Evolutionary conservation across 73 alveolate species (phyloP), one percentile per base, ranked within the genome.

Genomic region (Paramecium primaurelia): DNA sequence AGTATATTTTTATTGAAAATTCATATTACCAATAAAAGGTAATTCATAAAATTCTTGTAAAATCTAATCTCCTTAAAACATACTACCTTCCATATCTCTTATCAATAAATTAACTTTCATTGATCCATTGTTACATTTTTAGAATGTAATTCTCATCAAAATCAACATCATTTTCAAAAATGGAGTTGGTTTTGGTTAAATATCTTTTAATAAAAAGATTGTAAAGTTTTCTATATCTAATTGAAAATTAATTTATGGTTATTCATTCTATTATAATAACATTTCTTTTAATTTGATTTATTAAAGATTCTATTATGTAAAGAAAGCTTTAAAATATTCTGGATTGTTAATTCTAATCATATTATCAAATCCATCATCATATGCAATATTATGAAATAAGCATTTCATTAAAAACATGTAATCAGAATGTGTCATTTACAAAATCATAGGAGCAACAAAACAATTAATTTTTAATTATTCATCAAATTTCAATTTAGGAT

Each of bases 301-400:
- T 10, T 80, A 28, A 0, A 8, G 30, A 20, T 47, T 28, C 51
- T 80, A 80, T 80, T 80, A 36, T 80, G 49, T 58, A 47, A 80
- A 80, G 75, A 80, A 80, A 0, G 75, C 91, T 28, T 80, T 26
- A 47, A 80, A 80, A 47, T 80, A 47, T 25, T 45, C 11, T 22
- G 91, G 91, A 80, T 80, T 14, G 26, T 28, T 80, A 32, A 20
- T 25, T 47, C 91, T 80, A 20, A 80, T 80, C 77, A 80, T 45
- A n/a, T 83, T 69, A 89, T 89, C 94, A 26, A 77, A 89, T 4
- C 94, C 94, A 89, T 89, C 94, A 45, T 89, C 94, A 45, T 71
- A 89, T 26, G 94, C 94, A 22, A 89, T 89, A 32, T 89, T 89
- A 30, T 89, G 94, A 73, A 89, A 64, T 12, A 89, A n/a, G 12